Conservation (phyloP, 371 early-diverging fungal genomes). For the Mucor ambiguus region DNA sequence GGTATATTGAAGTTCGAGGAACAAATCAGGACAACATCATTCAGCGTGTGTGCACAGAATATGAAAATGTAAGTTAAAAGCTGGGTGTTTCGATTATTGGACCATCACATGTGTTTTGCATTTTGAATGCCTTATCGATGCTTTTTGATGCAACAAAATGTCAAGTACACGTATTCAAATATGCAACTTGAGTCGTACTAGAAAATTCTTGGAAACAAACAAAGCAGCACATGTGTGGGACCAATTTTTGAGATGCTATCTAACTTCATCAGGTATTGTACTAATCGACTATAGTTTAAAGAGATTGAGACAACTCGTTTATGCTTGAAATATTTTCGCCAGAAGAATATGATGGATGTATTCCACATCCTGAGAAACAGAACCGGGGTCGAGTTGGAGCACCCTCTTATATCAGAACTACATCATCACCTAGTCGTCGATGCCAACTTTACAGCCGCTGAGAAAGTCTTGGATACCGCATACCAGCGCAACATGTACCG, state of each 20-base stretch:
- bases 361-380: conserved; percentile 70
- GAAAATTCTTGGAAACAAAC: background rate
- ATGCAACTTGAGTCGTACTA: background rate
- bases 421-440: conserved; percentile 66
- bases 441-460: conserved; percentile 76
- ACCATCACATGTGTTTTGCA: background rate
- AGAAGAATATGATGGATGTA: conserved; percentile 73
- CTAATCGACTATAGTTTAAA: conserved; percentile 42
- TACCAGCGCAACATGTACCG: conserved; percentile 65
- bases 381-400: conserved; percentile 71
- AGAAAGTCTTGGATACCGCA: conserved; percentile 67
- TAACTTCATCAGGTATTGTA: background rate
- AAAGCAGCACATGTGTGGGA: background rate
- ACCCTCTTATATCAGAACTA: conserved; percentile 77
- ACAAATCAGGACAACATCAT: conserved; percentile 68
- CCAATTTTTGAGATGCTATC: background rate
- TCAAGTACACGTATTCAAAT: background rate
- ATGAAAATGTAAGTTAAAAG: conserved; percentile 59
- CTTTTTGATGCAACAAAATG: background rate
- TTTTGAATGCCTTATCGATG: too few relatives aligned
- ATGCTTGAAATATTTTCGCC: conserved; percentile 89
- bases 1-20: conserved; percentile 92
- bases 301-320: conserved; percentile 81
- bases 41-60: conserved; percentile 61
- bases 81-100: background rate